phyloP scores from a whole-genome alignment of 78 protist species.

The Dictyostelium capitatum region DNA sequence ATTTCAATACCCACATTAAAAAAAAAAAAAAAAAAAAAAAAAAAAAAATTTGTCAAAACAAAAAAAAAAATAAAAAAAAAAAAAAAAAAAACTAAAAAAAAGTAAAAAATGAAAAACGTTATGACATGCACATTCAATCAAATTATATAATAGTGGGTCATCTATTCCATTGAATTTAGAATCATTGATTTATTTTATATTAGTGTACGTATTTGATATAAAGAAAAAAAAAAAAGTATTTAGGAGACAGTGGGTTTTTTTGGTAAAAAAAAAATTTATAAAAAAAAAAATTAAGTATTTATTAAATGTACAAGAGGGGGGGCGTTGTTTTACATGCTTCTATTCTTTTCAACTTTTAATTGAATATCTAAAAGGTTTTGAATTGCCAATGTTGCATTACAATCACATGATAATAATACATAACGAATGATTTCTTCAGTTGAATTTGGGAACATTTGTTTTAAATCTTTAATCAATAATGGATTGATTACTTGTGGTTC shows the following conservation, averaged over 20 bases:
- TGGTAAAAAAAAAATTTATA: constrained; percentile 5
- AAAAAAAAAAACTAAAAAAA: background rate
- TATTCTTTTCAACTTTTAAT: constrained; percentile 1
- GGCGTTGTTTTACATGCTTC: background rate
- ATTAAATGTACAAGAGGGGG: no score
- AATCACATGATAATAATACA: constrained; percentile 4
- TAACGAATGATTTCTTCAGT: constrained; percentile 16
- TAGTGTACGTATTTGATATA: no score
- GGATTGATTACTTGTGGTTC: background rate
- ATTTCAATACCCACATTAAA: no score
- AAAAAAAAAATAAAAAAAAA: background rate
- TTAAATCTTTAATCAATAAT: background rate
- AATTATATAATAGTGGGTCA: no score
- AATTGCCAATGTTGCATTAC: constrained; percentile 16
- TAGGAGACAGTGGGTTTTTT: background rate
- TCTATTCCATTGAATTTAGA: no score
- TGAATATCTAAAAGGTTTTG: constrained; percentile 54
- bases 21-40: no score
- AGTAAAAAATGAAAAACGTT: no score
- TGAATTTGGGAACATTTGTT: constrained; percentile 20
- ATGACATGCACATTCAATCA: no score
- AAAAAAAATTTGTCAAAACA: background rate
- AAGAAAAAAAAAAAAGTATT: no score
- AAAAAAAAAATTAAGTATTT: background rate
- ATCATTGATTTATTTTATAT: no score